These are phyloP conservation scores for Vararia minispora DNA, from an alignment of 768 basidiomycete species.

Conservation along the genomic window DNA sequence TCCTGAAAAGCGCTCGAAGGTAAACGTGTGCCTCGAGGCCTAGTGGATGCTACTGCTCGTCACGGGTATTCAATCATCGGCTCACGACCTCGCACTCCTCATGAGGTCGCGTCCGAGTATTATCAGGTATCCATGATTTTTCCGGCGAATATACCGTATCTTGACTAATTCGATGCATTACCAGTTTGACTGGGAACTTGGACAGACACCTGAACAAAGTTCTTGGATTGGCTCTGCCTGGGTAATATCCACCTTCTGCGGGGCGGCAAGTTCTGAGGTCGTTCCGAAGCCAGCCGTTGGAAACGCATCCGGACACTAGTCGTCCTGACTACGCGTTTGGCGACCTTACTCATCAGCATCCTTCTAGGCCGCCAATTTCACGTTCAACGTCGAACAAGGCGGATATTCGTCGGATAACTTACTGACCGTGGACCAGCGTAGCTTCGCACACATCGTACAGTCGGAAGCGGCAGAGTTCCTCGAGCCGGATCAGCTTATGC, in stretches of 20 bases:
- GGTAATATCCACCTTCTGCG: slow-evolving; percentile 28
- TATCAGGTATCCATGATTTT: slow-evolving; percentile 25
- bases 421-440: slow-evolving; percentile 49
- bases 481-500: slow-evolving; percentile 30
- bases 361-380: slow-evolving; percentile 52
- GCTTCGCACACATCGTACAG: slow-evolving; percentile 46
- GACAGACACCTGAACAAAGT: slow-evolving; percentile 49
- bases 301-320: slow-evolving; percentile 26
- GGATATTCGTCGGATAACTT: slow-evolving; percentile 47
- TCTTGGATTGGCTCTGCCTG: slow-evolving; percentile 55
- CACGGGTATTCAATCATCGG: slow-evolving; percentile 44
- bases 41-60: slow-evolving; percentile 43
- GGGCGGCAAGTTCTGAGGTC: slow-evolving; percentile 15
- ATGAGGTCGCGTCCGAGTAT: slow-evolving; percentile 47
- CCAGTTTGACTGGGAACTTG: slow-evolving; percentile 35
- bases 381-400: slow-evolving; percentile 36
- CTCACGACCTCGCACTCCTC: slow-evolving; percentile 30
- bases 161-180: too few relatives aligned
- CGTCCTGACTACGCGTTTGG: slow-evolving; percentile 27
- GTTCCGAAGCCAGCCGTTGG: slow-evolving; percentile 15
- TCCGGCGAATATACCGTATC: background rate
- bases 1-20: too few relatives aligned
- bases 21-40: slow-evolving; percentile 28
- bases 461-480: slow-evolving; percentile 48
- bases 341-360: slow-evolving; percentile 25